Base-by-base conservation (phyloP, 2,329 filamentous ascomycete species). In the Alternaria rosae region DNA sequence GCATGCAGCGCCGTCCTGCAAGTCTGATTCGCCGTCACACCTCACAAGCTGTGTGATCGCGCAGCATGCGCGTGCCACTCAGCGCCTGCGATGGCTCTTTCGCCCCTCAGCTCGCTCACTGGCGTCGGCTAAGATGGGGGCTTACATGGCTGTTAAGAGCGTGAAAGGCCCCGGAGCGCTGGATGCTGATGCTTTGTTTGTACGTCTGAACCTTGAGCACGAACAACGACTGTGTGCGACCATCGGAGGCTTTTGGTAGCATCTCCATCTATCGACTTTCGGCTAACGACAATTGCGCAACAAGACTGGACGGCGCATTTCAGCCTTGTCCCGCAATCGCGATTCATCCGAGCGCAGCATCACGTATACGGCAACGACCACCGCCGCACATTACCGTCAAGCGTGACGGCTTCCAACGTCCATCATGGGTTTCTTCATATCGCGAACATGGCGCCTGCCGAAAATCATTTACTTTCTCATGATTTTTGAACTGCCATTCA, bases 401-500 rank as follows among this genome's bases (percentile, higher is more conserved):
- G 47, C 32, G 47, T 50, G 47, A 50, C 47, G 20, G 47, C 12
- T 35, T 23, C 47, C 17, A 32, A 35, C 20, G 5, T 41, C 38
- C 68, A 64, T 45, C 43, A 76, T 76, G 74, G 68, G 52, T 26
- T 69, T 89, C 85, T 65, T 88, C 80, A 51, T 88, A 57, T 84
- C 87, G 20, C 83, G 82, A 70, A 79, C 82, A 72, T 88, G 87
- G 82, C 83, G 84, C 57, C 79, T 84, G 26, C 83, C 84, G 43
- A 83, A 82, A 66, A 64, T 84, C 64, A 79, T 88, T 68, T 81
- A 84, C 65, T 83, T 76, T 51, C 82, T 92, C 66, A 87, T 94
- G 82, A 72, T 87, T 52, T 73, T 88, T 54, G 92, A 94, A 80
- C 84, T 94, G 54, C 79, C 82, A 38, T 85, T 89, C 65, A 87